Evolutionary conservation across 257 asterid species (phyloP).

Genomic region (Plectranthus barbatus): DNA sequence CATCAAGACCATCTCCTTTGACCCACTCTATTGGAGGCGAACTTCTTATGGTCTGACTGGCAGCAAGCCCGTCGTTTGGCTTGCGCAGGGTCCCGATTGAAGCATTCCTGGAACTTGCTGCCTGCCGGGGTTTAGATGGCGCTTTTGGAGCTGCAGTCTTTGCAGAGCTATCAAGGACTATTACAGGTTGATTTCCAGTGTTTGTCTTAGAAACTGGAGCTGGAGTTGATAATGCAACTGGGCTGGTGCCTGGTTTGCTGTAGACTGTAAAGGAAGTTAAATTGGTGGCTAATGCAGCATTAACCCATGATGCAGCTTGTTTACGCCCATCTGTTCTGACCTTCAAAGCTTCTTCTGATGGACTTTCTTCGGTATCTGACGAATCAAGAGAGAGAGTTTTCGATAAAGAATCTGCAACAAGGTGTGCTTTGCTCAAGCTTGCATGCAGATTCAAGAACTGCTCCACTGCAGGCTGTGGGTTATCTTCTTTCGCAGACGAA

Average conservation of each 20-base stretch:
- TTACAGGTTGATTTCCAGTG: constrained; percentile 35
- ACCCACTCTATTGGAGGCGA: constrained; percentile 70
- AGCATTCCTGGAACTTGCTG: constrained; percentile 37
- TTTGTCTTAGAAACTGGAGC: constrained; percentile 31
- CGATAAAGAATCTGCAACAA: constrained; percentile 64
- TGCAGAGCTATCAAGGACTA: constrained; percentile 62
- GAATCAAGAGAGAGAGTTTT: constrained; percentile 37
- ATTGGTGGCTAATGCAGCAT: constrained; percentile 75
- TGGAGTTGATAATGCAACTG: constrained; percentile 24
- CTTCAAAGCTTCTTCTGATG: constrained; percentile 54
- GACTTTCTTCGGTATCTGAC: constrained; percentile 49
- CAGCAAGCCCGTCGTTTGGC: constrained; percentile 31
- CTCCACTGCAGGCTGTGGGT: constrained; percentile 91
- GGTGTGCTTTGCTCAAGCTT: constrained; percentile 56
- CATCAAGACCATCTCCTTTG: constrained; percentile 78
- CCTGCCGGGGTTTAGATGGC: constrained; percentile 37
- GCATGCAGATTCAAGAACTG: constrained; percentile 70
- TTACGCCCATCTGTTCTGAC: constrained; percentile 52
- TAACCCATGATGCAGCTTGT: constrained; percentile 86
- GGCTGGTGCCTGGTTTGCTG: constrained; percentile 40
- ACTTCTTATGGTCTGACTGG: constrained; percentile 34
- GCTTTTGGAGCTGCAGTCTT: constrained; percentile 40
- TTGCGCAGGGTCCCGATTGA: constrained; percentile 27
- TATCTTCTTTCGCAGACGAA: constrained; percentile 72
- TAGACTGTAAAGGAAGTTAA: constrained; percentile 60